A percentile compares a stretch with the other conserved stretches of the same genome.
Conservation (phyloP, 257 asterid genomes). For the Cynanchum wilfordii region DNA sequence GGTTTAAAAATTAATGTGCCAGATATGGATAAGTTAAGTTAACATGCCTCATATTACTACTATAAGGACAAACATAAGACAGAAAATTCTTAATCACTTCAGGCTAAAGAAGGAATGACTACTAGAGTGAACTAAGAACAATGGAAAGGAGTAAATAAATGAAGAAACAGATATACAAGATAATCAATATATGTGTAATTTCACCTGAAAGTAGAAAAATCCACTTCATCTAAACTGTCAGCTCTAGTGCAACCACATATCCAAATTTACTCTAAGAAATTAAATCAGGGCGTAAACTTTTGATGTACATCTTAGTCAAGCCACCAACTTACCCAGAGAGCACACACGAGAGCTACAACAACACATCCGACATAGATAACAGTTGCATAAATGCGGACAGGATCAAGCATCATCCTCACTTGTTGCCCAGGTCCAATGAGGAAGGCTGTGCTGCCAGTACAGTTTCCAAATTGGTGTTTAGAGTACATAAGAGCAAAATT, state of each 20-base stretch:
- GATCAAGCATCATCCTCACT: constrained; percentile 87
- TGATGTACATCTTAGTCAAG: background rate
- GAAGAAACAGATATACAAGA: background rate
- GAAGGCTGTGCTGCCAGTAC: constrained; percentile 86
- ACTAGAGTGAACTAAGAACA: background rate
- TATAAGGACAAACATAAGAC: background rate
- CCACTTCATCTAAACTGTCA: background rate
- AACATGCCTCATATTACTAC: background rate
- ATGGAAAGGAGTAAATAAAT: background rate
- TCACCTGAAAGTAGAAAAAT: background rate
- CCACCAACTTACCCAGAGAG: constrained; percentile 65
- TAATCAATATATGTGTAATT: background rate
- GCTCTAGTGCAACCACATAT: background rate
- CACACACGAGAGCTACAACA: constrained; percentile 79
- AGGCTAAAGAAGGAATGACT: background rate
- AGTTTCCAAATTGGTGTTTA: constrained; percentile 40
- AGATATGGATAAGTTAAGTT: background rate
- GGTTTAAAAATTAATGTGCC: background rate
- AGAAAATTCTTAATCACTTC: background rate
- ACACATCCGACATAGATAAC: constrained; percentile 67
- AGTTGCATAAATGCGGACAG: constrained; percentile 70
- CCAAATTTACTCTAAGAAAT: background rate
- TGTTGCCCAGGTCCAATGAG: constrained; percentile 75
- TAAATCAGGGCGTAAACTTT: background rate
- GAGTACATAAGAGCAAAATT: constrained; percentile 20